Conservation (phyloP, 2,329 filamentous ascomycete species). For the Xylariaceae sp. region DNA sequence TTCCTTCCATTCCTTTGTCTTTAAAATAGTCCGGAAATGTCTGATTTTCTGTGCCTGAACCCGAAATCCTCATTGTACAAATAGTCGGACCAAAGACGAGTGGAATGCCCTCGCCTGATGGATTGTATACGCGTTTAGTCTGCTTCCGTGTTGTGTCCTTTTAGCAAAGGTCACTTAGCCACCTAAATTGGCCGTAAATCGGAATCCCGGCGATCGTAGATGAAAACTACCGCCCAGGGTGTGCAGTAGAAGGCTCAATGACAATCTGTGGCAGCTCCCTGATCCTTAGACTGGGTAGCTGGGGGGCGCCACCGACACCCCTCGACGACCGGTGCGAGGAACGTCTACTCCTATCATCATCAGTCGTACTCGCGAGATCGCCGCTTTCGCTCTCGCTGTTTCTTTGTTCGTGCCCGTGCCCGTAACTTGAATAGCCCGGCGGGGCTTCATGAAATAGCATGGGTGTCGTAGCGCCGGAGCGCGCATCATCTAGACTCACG, state of each 20-base stretch:
- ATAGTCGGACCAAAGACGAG: background rate
- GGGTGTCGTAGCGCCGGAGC: conserved; percentile 49
- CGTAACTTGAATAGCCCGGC: conserved; percentile 55
- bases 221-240: conserved; percentile 34
- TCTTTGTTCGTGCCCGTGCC: background rate
- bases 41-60: background rate
- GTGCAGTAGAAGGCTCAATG: conserved; percentile 59
- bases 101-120: background rate
- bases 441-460: conserved; percentile 53
- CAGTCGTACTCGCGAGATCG: conserved; percentile 31
- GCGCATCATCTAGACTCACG: conserved; percentile 51
- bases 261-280: conserved; percentile 62
- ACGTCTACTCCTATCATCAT: conserved; percentile 23
- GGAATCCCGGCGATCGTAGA: background rate
- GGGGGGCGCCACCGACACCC: conserved; percentile 51
- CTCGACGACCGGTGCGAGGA: conserved; percentile 41
- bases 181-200: background rate
- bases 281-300: conserved; percentile 61
- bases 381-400: conserved; percentile 32
- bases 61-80: conserved; percentile 18
- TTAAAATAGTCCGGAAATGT: background rate
- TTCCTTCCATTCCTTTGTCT: conserved; percentile 4
- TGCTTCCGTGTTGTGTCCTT: background rate
- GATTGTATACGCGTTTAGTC: background rate
- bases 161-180: background rate